Conservation (phyloP, 106 monocot species). For the Allium cepa region DNA sequence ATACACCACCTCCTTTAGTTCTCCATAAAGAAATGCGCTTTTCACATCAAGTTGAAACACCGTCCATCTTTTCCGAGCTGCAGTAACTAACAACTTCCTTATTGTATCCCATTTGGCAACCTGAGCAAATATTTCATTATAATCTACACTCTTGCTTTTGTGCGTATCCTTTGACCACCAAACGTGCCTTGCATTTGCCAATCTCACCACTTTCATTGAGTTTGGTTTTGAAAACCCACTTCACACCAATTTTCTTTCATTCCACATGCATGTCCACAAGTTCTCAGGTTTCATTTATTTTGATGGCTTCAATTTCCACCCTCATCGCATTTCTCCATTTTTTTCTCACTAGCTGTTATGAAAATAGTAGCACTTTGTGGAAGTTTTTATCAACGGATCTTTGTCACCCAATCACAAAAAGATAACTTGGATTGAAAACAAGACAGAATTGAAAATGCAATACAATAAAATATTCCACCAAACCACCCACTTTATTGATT, state of each 20-base stretch:
- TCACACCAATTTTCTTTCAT: background rate
- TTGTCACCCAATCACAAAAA: too few relatives aligned
- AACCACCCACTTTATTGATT: too few relatives aligned
- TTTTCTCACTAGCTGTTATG: too few relatives aligned
- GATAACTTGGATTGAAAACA: too few relatives aligned
- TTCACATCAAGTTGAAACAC: background rate
- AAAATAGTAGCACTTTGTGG: too few relatives aligned
- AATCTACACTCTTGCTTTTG: background rate
- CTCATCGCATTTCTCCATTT: constrained; percentile 5
- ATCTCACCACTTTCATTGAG: background rate
- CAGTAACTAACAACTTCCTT: background rate
- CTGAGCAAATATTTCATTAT: background rate
- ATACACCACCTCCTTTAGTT: background rate
- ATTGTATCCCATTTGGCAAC: background rate
- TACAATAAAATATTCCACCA: too few relatives aligned
- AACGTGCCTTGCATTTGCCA: background rate
- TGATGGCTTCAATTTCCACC: background rate
- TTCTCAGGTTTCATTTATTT: background rate
- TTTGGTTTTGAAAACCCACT: constrained; percentile 3
- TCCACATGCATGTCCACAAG: background rate
- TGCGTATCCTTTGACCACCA: background rate
- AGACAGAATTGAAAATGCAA: too few relatives aligned
- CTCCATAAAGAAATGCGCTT: background rate
- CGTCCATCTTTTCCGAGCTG: background rate
- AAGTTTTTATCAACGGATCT: too few relatives aligned